Base-by-base conservation (phyloP, 2,329 filamentous ascomycete species). In the Tolypocladium ophioglossoides region DNA sequence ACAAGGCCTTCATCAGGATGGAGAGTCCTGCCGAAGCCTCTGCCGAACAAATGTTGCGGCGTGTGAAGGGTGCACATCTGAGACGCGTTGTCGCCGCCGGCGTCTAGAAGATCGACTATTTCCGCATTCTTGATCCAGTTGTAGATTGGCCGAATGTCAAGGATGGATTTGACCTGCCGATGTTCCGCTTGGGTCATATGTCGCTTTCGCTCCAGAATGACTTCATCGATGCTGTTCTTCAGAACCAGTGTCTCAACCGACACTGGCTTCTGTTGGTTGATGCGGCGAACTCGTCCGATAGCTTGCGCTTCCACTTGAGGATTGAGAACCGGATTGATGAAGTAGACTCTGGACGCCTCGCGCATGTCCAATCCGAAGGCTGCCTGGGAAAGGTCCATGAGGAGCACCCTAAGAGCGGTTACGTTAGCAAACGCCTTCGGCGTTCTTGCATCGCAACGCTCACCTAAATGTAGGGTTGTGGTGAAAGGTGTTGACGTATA, bases 351-450 rank as follows among this genome's bases (percentile, higher is more conserved):
- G 5, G 87, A 94, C 1, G 91, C 91, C 12, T 82, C 84, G 52
- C 84, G 85, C 68, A 96, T 84, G 65, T 96, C 91, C 0, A 97
- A 76, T 0, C 92, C 92, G 57, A 91, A 89, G 0, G 91, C 89
- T 34, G 91, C 91, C 65, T 94, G 89, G 1, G 82, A 83, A n/a
- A 96, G 80, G 64, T 96, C 91, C 86, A 96, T 96, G 1, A 96
- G 76, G 2, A 96, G 73, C 0, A 96, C 89, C 7, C 89, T 53
- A 20, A 9, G 14, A 47, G 7, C n/a, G 39, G 50, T 63, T 22
- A 58, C 52, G 24, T 37, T 41, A 53, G 44, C 18, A 38, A 9
- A 49, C 7, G 18, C 34, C 10, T 37, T 40, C 4, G 10, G n/a
- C 34, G 9, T 18, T 4, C 4, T 4, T 16, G 27, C 18, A 20